Base-by-base conservation (phyloP, 306 rosid genomes). In the Casuarina cunninghamiana region DNA sequence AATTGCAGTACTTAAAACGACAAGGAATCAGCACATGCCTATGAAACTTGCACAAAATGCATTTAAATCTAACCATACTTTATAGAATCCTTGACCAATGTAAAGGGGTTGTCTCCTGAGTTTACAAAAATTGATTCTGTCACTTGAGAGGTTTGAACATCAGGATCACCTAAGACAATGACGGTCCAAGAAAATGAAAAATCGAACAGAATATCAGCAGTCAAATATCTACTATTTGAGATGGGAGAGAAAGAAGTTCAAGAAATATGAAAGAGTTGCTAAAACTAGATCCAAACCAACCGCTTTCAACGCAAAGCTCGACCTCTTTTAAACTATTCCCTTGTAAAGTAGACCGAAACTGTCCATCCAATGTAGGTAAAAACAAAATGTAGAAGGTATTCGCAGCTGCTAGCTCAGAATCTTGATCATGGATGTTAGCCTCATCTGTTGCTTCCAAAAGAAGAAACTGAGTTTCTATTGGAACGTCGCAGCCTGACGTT, bases 81-180 rank as follows among this genome's bases (percentile, higher is more conserved):
- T 54, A 89, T 90, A 38, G 96, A 90, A 66, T 89, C 74, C 78
- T 26, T 84, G 49, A 89, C 80, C 54, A 90, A 78, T 75, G 87
- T 85, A 82, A 78, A 90, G 26, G 92, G 92, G 83, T 89, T 84
- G 62, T 92, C 87, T 53, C 93, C 96, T 49, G 87, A 90, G 82
- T 90, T 90, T 46, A 90, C 83, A 79, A 88, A 86, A 32, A 90
- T 73, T 55, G 87, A 84, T 81, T 90, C 91, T 43, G 80, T 79
- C 44, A 88, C 87, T 71, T 79, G 74, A 68, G 86, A 81, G 65
- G 91, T 86, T 86, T 84, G 88, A 68, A 87, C 86, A 8, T 66
- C 26, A 8, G 78, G 86, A 84, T 92, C 97, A 67, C 97, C 95
- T 38, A 38, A 2, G 45, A 44, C 3, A 62, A 87, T 76, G 48